These are phyloP conservation scores for Scheffersomyces titani DNA, from an alignment of 1,139 yeast genomes.

Conservation along the genomic window DNA sequence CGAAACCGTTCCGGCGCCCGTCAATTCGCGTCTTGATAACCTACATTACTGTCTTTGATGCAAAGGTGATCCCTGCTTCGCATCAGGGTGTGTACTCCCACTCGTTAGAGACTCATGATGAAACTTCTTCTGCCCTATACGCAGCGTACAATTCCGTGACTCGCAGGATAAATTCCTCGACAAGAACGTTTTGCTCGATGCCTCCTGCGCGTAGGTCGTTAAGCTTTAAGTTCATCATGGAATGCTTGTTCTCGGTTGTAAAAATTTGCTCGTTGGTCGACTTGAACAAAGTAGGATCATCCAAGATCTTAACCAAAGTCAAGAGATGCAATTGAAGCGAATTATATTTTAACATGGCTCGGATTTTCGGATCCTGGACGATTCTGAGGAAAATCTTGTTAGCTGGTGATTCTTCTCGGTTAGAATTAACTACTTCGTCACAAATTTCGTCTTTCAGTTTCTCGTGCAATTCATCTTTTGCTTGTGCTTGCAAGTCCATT, in stretches of 20 bases:
- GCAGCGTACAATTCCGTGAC: slow-evolving; percentile 11
- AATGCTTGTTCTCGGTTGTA: slow-evolving; percentile 49
- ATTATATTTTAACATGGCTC: slow-evolving; percentile 44
- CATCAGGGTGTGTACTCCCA: neutral
- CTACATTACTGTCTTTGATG: neutral
- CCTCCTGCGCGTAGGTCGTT: slow-evolving; percentile 65
- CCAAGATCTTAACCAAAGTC: slow-evolving; percentile 46
- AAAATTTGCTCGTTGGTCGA: slow-evolving; percentile 44
- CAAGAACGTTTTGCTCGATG: slow-evolving; percentile 58
- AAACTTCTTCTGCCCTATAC: neutral
- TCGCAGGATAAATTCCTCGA: slow-evolving; percentile 57
- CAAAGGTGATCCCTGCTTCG: neutral
- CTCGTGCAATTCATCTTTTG: neutral
- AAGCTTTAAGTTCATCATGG: slow-evolving; percentile 60
- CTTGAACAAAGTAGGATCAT: slow-evolving; percentile 41
- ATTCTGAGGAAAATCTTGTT: slow-evolving; percentile 12
- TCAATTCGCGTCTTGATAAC: neutral
- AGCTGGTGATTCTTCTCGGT: neutral
- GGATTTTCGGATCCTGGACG: slow-evolving; percentile 39
- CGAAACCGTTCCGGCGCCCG: neutral
- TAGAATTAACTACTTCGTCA: slow-evolving; percentile 2
- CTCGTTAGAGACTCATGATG: neutral
- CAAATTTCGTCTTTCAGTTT: neutral
- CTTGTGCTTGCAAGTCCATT: slow-evolving; percentile 10
- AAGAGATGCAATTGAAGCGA: slow-evolving; percentile 55